Conservation (phyloP, 805 yeast genomes). For the Hagleromyces aurorensis region DNA sequence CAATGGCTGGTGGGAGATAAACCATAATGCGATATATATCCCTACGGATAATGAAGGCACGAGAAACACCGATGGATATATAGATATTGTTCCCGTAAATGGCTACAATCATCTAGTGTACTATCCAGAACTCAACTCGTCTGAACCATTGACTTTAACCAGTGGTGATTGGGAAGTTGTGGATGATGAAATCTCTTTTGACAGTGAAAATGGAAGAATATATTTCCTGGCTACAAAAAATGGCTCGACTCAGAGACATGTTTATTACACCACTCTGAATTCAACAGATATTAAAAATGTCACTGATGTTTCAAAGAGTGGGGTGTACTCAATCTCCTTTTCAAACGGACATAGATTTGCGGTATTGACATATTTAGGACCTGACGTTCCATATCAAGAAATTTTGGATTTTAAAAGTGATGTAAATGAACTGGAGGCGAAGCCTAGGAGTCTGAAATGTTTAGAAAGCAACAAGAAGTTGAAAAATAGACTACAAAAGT, state of each 20-base stretch:
- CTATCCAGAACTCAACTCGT: conserved; percentile 59
- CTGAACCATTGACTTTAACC: conserved; percentile 53
- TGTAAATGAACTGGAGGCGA: conserved; percentile 11
- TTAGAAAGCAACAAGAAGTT: conserved; percentile 39
- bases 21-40: conserved; percentile 51
- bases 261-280: conserved; percentile 59
- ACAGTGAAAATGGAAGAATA: conserved; percentile 42
- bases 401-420: conserved; percentile 46
- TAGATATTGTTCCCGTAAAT: conserved; percentile 63
- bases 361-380: conserved; percentile 67
- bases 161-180: conserved; percentile 89
- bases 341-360: conserved; percentile 73
- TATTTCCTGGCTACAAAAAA: conserved; percentile 65
- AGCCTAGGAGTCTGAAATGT: conserved; percentile 25
- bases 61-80: conserved; percentile 57
- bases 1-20: conserved; percentile 73
- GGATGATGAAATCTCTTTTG: conserved; percentile 58
- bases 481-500: conserved; percentile 32
- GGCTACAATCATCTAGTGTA: conserved; percentile 76
- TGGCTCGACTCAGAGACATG: conserved; percentile 76
- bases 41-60: conserved; percentile 41
- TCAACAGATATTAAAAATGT: conserved; percentile 35
- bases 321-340: conserved; percentile 65
- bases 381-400: conserved; percentile 70
- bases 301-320: conserved; percentile 48